These are phyloP conservation scores for Circinella umbellata DNA, from an alignment of 371 early-diverging fungal species.

Conservation along the genomic window DNA sequence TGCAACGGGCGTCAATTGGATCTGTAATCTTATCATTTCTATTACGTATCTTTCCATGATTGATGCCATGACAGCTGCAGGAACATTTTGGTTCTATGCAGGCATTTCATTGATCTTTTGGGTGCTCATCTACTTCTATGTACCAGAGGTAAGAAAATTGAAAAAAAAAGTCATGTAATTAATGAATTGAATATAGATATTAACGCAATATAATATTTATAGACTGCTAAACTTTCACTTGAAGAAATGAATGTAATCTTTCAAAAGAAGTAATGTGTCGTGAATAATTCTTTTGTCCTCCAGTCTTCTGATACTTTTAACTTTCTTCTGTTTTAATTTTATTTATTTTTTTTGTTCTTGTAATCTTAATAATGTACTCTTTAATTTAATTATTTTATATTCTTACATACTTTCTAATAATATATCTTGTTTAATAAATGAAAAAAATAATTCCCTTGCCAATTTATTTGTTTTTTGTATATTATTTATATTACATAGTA, in stretches of 20 bases:
- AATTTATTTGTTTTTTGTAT: too few relatives aligned
- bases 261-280: not conserved
- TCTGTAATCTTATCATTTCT: conserved; percentile 65
- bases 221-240: not conserved
- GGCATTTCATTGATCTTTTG: conserved; percentile 55
- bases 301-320: too few relatives aligned
- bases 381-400: too few relatives aligned
- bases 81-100: conserved; percentile 70
- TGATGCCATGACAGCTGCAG: conserved; percentile 58
- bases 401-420: too few relatives aligned
- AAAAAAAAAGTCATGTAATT: not conserved
- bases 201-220: not conserved
- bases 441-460: too few relatives aligned
- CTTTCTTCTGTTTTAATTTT: too few relatives aligned
- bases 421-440: too few relatives aligned
- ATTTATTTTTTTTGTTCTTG: too few relatives aligned
- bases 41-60: conserved; percentile 64
- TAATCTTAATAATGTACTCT: too few relatives aligned
- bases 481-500: too few relatives aligned
- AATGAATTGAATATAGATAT: not conserved
- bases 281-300: too few relatives aligned
- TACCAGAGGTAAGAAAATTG: conserved; percentile 55
- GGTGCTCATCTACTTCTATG: conserved; percentile 52
- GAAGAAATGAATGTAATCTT: conserved; percentile 5
- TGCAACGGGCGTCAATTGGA: conserved; percentile 69